Evolutionary conservation across 1,284 basidiomycete genomes (phyloP).

Genomic region (Grifola frondosa): DNA sequence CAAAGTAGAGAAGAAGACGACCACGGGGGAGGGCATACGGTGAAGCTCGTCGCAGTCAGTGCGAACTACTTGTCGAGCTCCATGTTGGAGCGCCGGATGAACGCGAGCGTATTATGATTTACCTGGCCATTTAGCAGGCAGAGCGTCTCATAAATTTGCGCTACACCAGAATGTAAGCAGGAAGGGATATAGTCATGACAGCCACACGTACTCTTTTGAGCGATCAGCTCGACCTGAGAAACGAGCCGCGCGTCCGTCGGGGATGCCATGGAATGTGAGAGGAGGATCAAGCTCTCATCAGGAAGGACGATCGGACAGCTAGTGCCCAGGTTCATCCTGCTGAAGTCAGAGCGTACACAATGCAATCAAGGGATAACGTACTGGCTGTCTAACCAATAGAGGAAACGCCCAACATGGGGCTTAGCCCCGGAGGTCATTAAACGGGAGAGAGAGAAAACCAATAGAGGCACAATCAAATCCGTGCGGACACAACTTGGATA

Average conservation of each 20-base stretch:
- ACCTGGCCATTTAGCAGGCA: conserved; percentile 85
- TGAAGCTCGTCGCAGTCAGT: conserved; percentile 84
- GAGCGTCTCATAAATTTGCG: conserved; percentile 88
- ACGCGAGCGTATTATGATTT: conserved; percentile 79
- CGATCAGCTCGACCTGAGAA: conserved; percentile 85
- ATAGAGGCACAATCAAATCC: conserved; percentile 93
- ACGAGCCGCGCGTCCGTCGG: conserved; percentile 87
- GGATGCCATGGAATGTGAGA: conserved; percentile 83
- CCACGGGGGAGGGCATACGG: too few species aligned
- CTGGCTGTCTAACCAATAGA: too few species aligned
- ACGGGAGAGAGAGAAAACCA: too few species aligned
- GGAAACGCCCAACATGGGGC: too few species aligned
- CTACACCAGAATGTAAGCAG: conserved; percentile 46
- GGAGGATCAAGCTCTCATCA: conserved; percentile 83
- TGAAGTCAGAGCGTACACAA: too few species aligned
- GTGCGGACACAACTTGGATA: conserved; percentile 82
- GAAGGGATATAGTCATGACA: conserved; percentile 6
- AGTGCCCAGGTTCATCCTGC: conserved; percentile 88
- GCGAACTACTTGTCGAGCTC: conserved; percentile 89
- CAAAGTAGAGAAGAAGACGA: too few species aligned
- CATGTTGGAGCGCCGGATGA: conserved; percentile 81
- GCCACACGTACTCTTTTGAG: conserved; percentile 79
- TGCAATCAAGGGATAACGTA: too few species aligned
- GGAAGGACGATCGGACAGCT: conserved; percentile 87
- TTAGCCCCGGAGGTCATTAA: too few species aligned